Evolutionary conservation across 2,329 filamentous ascomycete species (phyloP), one percentile per base, ranked within the genome.

Genomic region (Stagonosporopsis tanaceti): DNA sequence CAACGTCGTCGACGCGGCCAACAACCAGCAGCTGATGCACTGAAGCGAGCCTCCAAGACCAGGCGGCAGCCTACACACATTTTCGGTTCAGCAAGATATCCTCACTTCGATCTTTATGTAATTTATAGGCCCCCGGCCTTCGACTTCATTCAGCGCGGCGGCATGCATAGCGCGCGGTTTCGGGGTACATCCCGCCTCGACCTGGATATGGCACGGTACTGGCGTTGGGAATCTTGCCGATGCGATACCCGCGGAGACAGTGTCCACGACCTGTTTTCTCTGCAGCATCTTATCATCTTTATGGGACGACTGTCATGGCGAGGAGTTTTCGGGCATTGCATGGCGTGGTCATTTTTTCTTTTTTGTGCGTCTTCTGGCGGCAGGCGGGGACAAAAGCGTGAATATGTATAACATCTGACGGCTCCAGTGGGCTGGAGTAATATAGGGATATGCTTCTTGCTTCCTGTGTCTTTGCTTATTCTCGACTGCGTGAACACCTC

Each of bases 1-100:
- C 78, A 94, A 91, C 65, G 89, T 93, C 58, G 88, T 85, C 58
- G 85, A 87, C 57, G 66, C 72, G 20, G 61, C 69, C 20, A 74
- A 72, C 57, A 76, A 76, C 57, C 75, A 76, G 57, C 69, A 71
- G 41, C 65, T 75, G 25, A 70, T 77, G 57, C 75, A 76, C 50
- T 76, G 50, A 51, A 28, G 20, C n/a, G 32, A 15, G 15, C 12
- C 14, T 25, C n/a, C n/a, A 6, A 15, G 11, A 27, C 3, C 15
- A 47, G 42, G 41, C n/a, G 14, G n/a, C 38, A 24, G 5, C 25
- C 20, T 15, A n/a, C 12, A 12, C 51, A n/a, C 20, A 32, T 22
- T 44, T 41, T 46, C 46, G 9, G 40, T 46, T 56, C 46, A 53
- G 50, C 45, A 39, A 41, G 38, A 47, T 50, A 45, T 47, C 46